These are phyloP conservation scores for Fomitopsis betulina DNA, from an alignment of 1,284 basidiomycete genomes.

Conservation along the genomic window DNA sequence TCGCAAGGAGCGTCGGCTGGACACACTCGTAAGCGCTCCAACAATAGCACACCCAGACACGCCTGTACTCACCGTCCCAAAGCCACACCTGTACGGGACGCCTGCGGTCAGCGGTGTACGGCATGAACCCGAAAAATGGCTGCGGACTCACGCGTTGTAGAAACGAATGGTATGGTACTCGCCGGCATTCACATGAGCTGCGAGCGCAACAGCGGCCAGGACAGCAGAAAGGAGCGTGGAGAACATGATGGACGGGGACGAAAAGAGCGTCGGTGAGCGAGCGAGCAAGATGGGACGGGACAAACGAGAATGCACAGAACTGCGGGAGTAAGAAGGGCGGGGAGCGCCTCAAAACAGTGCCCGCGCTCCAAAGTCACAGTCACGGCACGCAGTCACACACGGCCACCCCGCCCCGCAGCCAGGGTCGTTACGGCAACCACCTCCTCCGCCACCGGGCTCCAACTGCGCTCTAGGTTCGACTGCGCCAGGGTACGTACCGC, in stretches of 20 bases:
- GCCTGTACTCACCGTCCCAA: constrained; percentile 28
- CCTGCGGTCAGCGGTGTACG: not conserved
- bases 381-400: not conserved
- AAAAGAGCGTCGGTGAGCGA: not conserved
- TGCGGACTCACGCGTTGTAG: constrained; percentile 28
- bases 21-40: not conserved
- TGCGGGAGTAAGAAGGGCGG: not conserved
- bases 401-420: not conserved
- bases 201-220: constrained; percentile 17
- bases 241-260: constrained; percentile 20
- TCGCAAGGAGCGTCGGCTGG: constrained; percentile 30
- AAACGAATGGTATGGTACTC: constrained; percentile 34
- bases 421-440: not conserved
- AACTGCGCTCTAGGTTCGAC: too few relatives aligned
- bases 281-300: not conserved
- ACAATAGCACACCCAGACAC: not conserved
- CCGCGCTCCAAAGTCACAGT: not conserved
- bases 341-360: not conserved
- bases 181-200: constrained; percentile 19
- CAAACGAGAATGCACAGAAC: not conserved
- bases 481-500: too few relatives aligned
- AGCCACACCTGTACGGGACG: constrained; percentile 27
- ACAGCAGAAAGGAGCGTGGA: constrained; percentile 25
- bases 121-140: not conserved
- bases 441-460: not conserved